These are phyloP conservation scores for Salinomyces thailandicus DNA, from an alignment of 2,329 filamentous ascomycete species.

Conservation along the genomic window DNA sequence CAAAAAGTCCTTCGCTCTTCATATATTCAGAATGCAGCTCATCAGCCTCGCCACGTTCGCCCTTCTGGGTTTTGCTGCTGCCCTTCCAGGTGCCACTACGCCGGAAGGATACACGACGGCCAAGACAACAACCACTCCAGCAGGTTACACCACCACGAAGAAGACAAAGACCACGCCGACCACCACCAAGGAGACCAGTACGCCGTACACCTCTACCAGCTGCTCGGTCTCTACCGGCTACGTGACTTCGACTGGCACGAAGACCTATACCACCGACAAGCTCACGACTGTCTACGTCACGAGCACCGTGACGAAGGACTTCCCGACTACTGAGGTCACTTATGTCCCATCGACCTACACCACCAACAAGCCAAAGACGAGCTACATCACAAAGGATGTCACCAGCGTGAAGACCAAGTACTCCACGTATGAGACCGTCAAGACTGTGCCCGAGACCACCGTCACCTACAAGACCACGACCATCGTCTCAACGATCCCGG, in stretches of 20 bases:
- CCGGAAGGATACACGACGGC: neutral
- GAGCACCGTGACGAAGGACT: neutral
- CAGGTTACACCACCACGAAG: too few relatives aligned
- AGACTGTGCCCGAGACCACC: neutral
- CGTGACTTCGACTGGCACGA: neutral
- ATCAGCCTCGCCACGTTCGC: slow-evolving; percentile 3
- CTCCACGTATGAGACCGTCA: neutral
- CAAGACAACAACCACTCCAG: neutral
- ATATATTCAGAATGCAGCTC: slow-evolving; percentile 2
- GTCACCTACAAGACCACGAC: neutral
- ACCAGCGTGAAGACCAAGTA: neutral
- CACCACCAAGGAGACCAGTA: neutral
- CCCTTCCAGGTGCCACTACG: slow-evolving; percentile 1
- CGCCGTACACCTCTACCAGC: neutral
- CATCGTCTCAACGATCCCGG: neutral
- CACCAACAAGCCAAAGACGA: neutral
- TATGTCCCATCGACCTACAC: neutral
- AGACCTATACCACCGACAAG: neutral
- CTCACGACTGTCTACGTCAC: neutral
- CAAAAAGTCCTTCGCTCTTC: neutral
- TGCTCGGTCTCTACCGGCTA: neutral
- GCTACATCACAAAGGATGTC: neutral
- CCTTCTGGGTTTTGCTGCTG: slow-evolving; percentile 4
- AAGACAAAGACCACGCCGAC: neutral
- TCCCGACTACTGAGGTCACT: neutral